Conservation (phyloP, 1,139 yeast genomes). For the Petasospora rhodanensis region DNA sequence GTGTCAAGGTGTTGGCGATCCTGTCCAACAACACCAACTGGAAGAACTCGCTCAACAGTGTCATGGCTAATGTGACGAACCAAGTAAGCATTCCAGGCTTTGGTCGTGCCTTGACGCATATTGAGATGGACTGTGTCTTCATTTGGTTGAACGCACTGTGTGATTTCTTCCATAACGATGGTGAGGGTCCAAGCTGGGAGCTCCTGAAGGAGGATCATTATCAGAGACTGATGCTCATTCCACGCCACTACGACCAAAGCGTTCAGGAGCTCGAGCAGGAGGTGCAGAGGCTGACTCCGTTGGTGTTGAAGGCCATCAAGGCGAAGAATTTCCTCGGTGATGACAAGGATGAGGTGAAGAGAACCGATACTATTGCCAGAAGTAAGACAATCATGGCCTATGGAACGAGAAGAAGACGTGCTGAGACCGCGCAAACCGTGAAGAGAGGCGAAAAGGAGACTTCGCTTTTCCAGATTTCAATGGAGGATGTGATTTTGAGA, state of each 20-base stretch:
- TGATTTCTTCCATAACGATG: slow-evolving; percentile 76
- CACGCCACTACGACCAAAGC: slow-evolving; percentile 63
- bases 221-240: slow-evolving; percentile 60
- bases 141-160: slow-evolving; percentile 67
- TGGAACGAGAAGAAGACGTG: slow-evolving; percentile 60
- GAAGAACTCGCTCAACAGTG: slow-evolving; percentile 48
- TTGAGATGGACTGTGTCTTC: slow-evolving; percentile 66
- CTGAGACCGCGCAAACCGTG: slow-evolving; percentile 43
- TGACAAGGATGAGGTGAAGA: slow-evolving; percentile 32
- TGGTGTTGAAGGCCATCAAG: slow-evolving; percentile 44
- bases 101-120: slow-evolving; percentile 51
- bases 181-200: slow-evolving; percentile 75
- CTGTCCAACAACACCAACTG: slow-evolving; percentile 30
- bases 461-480: slow-evolving; percentile 48
- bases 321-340: slow-evolving; percentile 34
- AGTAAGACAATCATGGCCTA: slow-evolving; percentile 71
- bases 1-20: slow-evolving; percentile 41
- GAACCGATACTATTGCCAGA: slow-evolving; percentile 50
- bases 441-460: slow-evolving; percentile 52
- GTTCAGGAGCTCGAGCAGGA: slow-evolving; percentile 48
- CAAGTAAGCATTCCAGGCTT: slow-evolving; percentile 39
- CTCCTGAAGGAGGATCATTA: slow-evolving; percentile 60
- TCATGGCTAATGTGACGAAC: slow-evolving; percentile 42
- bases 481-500: slow-evolving; percentile 66
- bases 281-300: slow-evolving; percentile 54